A percentile compares a stretch with the other conserved stretches of the same genome.
Conservation (phyloP, 179 eudicot genomes). For the Nepenthes alata region DNA sequence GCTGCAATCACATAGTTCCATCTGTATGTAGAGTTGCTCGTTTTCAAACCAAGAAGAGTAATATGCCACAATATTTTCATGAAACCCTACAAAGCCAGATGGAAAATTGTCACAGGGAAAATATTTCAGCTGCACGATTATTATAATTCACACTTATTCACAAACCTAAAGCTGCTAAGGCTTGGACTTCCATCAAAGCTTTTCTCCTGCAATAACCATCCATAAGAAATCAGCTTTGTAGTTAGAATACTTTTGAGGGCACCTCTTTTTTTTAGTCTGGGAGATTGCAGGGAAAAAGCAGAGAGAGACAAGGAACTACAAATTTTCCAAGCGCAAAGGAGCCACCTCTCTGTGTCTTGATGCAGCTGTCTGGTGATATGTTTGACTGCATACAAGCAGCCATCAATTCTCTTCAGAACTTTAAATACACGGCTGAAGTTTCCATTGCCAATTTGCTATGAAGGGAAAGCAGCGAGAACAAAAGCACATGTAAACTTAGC, state of each 20-base stretch:
- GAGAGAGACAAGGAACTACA: not conserved
- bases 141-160: not conserved
- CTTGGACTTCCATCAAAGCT: slow-evolving; percentile 96
- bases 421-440: slow-evolving; percentile 77
- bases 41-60: slow-evolving; percentile 84
- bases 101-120: slow-evolving; percentile 1
- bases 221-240: slow-evolving; percentile 10
- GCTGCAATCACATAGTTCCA: slow-evolving; percentile 85
- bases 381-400: slow-evolving; percentile 82
- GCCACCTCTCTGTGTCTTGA: slow-evolving; percentile 68
- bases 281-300: not conserved
- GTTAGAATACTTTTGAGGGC: not conserved
- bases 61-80: slow-evolving; percentile 66
- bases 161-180: slow-evolving; percentile 80
- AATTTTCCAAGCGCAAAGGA: not conserved
- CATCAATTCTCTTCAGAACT: slow-evolving; percentile 77
- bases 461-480: slow-evolving; percentile 5
- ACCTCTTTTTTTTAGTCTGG: not conserved
- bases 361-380: slow-evolving; percentile 46
- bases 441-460: slow-evolving; percentile 81
- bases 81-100: slow-evolving; percentile 38
- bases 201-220: slow-evolving; percentile 48
- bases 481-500: not conserved
- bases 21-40: slow-evolving; percentile 70
- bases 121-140: not conserved